These are phyloP conservation scores for Neurospora crassa DNA, from an alignment of 2,329 filamentous ascomycete genomes.

Conservation along the genomic window DNA sequence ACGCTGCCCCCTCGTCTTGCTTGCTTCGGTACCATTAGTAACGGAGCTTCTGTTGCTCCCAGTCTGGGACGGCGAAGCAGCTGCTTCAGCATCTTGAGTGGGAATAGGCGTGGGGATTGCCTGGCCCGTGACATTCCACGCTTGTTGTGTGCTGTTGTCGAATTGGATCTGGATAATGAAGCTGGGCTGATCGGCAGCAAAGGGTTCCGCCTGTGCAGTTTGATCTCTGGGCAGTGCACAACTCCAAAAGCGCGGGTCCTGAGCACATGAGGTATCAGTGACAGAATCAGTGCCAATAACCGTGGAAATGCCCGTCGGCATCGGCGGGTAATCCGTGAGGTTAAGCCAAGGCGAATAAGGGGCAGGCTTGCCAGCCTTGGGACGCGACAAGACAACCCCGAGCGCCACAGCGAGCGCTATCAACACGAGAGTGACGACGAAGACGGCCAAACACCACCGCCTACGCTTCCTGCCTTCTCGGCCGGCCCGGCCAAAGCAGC, in stretches of 20 bases:
- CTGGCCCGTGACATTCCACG: slow-evolving; percentile 39
- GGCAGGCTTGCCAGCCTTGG: slow-evolving; percentile 21
- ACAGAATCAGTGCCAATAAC: slow-evolving; percentile 61
- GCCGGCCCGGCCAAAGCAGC: slow-evolving; percentile 54
- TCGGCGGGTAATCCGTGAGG: slow-evolving; percentile 74
- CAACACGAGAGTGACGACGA: slow-evolving; percentile 40
- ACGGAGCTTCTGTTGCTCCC: not conserved
- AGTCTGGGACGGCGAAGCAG: not conserved
- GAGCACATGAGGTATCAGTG: slow-evolving; percentile 59
- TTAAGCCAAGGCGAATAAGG: slow-evolving; percentile 62
- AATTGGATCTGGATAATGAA: slow-evolving; percentile 73
- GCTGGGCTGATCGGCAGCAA: slow-evolving; percentile 59
- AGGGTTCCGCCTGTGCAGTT: slow-evolving; percentile 53
- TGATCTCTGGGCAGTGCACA: slow-evolving; percentile 75
- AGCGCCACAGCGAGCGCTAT: slow-evolving; percentile 50
- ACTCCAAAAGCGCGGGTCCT: slow-evolving; percentile 70
- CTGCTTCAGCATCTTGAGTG: slow-evolving; percentile 8
- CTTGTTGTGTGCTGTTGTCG: slow-evolving; percentile 47
- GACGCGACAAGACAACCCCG: slow-evolving; percentile 43
- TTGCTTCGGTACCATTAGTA: not conserved
- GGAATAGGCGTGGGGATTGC: slow-evolving; percentile 22
- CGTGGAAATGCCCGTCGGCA: slow-evolving; percentile 75
- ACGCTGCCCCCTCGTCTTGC: not conserved
- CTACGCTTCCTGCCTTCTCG: slow-evolving; percentile 55
- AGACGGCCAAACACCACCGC: slow-evolving; percentile 47